Evolutionary conservation across 1,284 basidiomycete species (phyloP).

Genomic region (Tylopilus sp.): DNA sequence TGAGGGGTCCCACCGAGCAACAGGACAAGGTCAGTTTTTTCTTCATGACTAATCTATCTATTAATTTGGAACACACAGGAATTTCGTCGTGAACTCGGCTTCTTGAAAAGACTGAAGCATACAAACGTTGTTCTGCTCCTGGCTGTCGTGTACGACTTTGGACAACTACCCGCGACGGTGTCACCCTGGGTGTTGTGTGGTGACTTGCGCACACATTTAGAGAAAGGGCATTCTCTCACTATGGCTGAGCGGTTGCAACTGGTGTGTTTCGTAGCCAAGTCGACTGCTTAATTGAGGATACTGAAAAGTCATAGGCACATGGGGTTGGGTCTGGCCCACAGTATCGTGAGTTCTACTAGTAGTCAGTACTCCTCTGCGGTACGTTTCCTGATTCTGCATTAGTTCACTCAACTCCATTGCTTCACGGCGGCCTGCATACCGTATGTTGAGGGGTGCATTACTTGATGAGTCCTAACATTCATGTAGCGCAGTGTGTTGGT

Average conservation of each 20-base stretch:
- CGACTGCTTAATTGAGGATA: neutral
- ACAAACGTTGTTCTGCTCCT: slow-evolving; percentile 14
- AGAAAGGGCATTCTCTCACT: neutral
- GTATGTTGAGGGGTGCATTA: neutral
- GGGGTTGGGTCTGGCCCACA: slow-evolving; percentile 9
- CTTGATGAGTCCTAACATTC: neutral
- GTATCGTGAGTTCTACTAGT: slow-evolving; percentile 15
- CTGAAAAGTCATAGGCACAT: slow-evolving; percentile 1
- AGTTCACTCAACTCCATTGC: slow-evolving; percentile 20
- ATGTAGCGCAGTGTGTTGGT: slow-evolving; percentile 23
- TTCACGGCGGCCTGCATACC: slow-evolving; percentile 9
- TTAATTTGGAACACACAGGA: neutral
- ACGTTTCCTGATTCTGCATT: neutral
- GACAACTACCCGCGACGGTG: neutral
- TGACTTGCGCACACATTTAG: slow-evolving; percentile 10
- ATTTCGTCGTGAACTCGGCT: slow-evolving; percentile 11
- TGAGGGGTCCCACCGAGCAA: too few species aligned
- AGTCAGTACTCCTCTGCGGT: too few species aligned
- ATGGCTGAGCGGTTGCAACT: neutral
- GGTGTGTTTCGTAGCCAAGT: neutral
- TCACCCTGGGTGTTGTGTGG: slow-evolving; percentile 11
- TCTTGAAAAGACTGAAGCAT: slow-evolving; percentile 15
- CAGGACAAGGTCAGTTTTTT: too few species aligned
- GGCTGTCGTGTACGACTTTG: slow-evolving; percentile 10
- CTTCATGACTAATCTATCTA: too few species aligned